A percentile compares a stretch with the other conserved stretches of the same genome.
These are phyloP conservation scores for Annulohypoxylon stygium DNA, from an alignment of 495 filamentous ascomycete species.

Conservation along the genomic window DNA sequence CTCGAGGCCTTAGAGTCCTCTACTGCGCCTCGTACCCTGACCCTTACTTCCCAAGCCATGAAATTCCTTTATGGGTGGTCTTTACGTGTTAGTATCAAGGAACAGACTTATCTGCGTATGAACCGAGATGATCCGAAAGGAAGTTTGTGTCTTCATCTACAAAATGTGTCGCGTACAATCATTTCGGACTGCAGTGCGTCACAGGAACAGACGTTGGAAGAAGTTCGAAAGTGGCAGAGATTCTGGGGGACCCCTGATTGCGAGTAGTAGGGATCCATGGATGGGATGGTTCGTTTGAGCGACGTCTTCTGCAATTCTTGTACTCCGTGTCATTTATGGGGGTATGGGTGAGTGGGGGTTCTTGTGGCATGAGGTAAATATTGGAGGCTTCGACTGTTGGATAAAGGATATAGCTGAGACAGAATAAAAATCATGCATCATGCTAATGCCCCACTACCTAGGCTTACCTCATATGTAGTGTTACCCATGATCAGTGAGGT, in stretches of 20 bases:
- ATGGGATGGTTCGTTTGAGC: not conserved
- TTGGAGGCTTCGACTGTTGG: no score
- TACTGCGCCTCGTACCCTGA: no score
- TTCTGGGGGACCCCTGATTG: not conserved
- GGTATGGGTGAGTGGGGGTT: not conserved
- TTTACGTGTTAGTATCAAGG: not conserved
- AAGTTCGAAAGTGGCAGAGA: not conserved
- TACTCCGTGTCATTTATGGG: not conserved
- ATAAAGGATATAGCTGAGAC: not conserved
- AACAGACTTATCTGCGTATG: not conserved
- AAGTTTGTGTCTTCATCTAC: not conserved
- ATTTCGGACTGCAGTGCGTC: not conserved
- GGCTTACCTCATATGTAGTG: slow-evolving; percentile 2
- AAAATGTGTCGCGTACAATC: not conserved
- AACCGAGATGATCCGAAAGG: not conserved
- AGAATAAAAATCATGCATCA: slow-evolving; percentile 12
- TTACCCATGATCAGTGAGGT: slow-evolving; percentile 1
- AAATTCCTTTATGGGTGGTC: not conserved
- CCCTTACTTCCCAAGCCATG: slow-evolving; percentile 9
- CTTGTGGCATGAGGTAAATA: no score
- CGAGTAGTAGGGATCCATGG: not conserved
- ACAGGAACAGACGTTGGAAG: not conserved
- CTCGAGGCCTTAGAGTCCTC: no score
- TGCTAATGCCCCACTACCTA: slow-evolving; percentile 12
- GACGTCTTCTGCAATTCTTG: not conserved